Evolutionary conservation across 139 green algal genomes (phyloP), one percentile per base, ranked within the genome.

Genomic region (Ulvella scutata): DNA sequence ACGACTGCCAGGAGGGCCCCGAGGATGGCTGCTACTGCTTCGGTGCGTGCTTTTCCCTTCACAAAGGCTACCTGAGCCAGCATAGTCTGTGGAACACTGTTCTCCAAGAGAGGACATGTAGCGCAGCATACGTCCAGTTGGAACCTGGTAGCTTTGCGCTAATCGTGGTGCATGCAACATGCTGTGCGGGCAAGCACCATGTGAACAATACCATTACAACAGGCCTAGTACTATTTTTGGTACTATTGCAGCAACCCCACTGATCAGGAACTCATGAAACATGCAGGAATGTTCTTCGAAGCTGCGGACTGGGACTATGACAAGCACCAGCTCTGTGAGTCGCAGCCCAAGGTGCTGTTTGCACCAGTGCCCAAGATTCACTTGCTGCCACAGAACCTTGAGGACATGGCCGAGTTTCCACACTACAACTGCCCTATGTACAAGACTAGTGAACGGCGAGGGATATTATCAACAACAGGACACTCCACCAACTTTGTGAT

Each of bases 401-500:
- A 85, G 29, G 35, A 87, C 43, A 72, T 74, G 29, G 21, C 72
- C 20, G 51, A 51, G 4, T 87, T 84, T 59, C 73, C 74, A 37
- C 85, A 91, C 73, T 95, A 95, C 81, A 84, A 82, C 43, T 93
- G 88, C 79, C 90, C 90, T 20, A 72, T 94, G 40, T 94, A 94
- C 75, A 82, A 88, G 34, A 94, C 89, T 2, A 81, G 80, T 3
- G 89, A 93, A 72, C 76, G 89, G 43, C 80, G 83, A 13, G 89
- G 89, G 4, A 67, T 91, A 39, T 80, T 95, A 72, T 84, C 87
- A 3, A 94, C 89, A 2, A 94, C 89, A 2, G 89, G 89, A 3
- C 89, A 94, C 82, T 88, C 79, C 31, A 93, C 90, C 35, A 95
- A 95, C 73, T 95, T 92, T 74, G 89, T 95, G 4, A 89, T 91